Evolutionary conservation across 2,329 filamentous ascomycete species (phyloP).

Genomic region (Phyllosticta citribraziliensis): DNA sequence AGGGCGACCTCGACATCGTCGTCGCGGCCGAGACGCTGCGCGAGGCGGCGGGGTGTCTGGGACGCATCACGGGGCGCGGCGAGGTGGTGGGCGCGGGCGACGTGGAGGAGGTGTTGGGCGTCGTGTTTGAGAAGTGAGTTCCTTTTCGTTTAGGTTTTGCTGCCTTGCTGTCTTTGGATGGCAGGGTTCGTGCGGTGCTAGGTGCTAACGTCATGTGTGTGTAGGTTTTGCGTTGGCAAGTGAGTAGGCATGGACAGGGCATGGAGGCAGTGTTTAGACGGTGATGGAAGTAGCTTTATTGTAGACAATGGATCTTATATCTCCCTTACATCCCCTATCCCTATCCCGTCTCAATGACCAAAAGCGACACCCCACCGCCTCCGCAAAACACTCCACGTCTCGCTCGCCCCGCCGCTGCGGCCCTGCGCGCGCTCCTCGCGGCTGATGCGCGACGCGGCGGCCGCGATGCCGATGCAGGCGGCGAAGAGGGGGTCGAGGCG

Average conservation of each 20-base stretch:
- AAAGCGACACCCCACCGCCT: constrained; percentile 27
- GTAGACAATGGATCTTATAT: too few relatives aligned
- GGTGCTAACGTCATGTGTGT: too few relatives aligned
- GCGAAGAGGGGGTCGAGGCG: constrained; percentile 41
- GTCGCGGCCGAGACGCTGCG: constrained; percentile 83
- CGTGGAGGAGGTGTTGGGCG: constrained; percentile 89
- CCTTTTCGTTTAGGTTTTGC: not conserved
- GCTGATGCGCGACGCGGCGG: constrained; percentile 31
- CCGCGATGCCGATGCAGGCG: constrained; percentile 36
- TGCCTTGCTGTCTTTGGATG: too few relatives aligned
- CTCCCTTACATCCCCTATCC: too few relatives aligned
- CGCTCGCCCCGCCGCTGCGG: constrained; percentile 17
- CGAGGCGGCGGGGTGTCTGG: constrained; percentile 68
- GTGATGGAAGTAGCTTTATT: too few relatives aligned
- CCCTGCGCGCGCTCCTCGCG: constrained; percentile 41
- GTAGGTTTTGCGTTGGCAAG: too few relatives aligned
- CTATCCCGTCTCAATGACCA: constrained; percentile 7
- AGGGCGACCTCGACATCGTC: constrained; percentile 78
- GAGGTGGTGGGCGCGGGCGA: constrained; percentile 56
- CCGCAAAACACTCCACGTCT: constrained; percentile 32
- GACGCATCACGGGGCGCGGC: constrained; percentile 77
- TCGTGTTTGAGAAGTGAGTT: constrained; percentile 92
- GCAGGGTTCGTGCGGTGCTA: too few relatives aligned
- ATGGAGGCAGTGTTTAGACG: too few relatives aligned
- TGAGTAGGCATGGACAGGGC: too few relatives aligned